These are phyloP conservation scores for Ambrosia hybrid DNA, from an alignment of 140 eudicot genomes.

Conservation along the genomic window DNA sequence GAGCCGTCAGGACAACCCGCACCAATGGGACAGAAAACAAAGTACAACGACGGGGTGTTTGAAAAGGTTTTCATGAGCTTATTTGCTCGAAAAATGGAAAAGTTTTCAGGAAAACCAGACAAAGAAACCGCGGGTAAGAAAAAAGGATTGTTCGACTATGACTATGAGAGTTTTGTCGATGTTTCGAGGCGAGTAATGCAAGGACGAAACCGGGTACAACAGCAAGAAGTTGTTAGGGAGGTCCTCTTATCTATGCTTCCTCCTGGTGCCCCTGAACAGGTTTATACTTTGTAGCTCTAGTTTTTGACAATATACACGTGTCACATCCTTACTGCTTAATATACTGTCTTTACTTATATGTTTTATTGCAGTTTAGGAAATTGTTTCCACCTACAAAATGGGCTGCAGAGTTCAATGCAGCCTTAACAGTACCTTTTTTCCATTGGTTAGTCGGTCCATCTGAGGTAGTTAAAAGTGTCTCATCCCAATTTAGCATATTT, in stretches of 20 bases:
- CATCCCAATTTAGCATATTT: not conserved
- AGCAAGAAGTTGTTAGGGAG: constrained; percentile 85
- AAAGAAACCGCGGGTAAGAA: constrained; percentile 29
- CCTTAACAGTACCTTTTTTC: constrained; percentile 93
- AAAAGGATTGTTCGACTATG: constrained; percentile 66
- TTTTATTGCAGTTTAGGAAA: constrained; percentile 71
- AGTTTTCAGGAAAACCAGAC: constrained; percentile 40
- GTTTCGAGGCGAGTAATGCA: constrained; percentile 83
- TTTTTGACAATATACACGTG: not conserved
- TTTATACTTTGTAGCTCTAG: not conserved
- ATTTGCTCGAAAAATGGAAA: constrained; percentile 91
- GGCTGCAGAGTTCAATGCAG: constrained; percentile 99
- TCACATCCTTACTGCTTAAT: not conserved
- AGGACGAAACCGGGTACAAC: constrained; percentile 83
- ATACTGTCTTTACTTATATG: not conserved
- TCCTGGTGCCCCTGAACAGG: constrained; percentile 99
- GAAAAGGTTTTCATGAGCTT: constrained; percentile 90
- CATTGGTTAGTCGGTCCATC: constrained; percentile 99
- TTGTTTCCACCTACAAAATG: constrained; percentile 96
- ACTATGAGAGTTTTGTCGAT: constrained; percentile 89
- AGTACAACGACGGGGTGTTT: constrained; percentile 88
- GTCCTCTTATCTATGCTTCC: constrained; percentile 97
- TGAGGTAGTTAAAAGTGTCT: constrained; percentile 49
- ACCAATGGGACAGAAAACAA: constrained; percentile 86
- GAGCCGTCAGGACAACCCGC: constrained; percentile 93